Conservation (phyloP, 2,329 filamentous ascomycete species). For the Neoscytalidium dimidiatum region DNA sequence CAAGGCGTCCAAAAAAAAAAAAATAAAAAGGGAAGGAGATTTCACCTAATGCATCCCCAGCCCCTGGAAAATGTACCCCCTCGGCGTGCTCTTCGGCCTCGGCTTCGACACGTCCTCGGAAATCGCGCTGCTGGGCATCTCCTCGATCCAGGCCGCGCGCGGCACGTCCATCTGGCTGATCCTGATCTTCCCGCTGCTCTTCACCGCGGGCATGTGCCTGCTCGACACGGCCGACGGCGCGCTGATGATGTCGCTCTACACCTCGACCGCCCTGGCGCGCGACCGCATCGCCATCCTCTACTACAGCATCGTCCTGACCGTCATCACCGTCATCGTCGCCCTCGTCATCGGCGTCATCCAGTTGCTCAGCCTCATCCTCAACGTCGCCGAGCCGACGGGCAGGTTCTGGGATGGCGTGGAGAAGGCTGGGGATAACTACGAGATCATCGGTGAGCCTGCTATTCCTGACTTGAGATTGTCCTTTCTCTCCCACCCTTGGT, state of each 20-base stretch:
- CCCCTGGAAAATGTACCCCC: conserved; percentile 95
- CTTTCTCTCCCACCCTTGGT: background rate
- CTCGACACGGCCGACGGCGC: conserved; percentile 91
- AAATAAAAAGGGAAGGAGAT: background rate
- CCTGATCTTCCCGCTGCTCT: conserved; percentile 84
- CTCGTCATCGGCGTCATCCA: conserved; percentile 86
- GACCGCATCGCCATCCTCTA: conserved; percentile 90
- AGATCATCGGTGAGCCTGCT: conserved; percentile 74
- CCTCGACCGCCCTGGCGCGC: conserved; percentile 72
- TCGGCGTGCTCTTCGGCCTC: conserved; percentile 82
- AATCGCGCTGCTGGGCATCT: conserved; percentile 87
- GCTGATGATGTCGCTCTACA: conserved; percentile 93
- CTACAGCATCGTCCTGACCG: conserved; percentile 86
- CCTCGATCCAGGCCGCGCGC: conserved; percentile 79
- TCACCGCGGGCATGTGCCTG: conserved; percentile 94
- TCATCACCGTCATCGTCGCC: conserved; percentile 79
- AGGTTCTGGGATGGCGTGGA: conserved; percentile 90
- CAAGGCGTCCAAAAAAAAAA: background rate
- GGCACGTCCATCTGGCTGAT: conserved; percentile 95
- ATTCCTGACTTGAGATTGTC: no score
- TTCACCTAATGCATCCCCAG: conserved; percentile 28
- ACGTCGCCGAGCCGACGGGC: conserved; percentile 72
- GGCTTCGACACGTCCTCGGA: conserved; percentile 97
- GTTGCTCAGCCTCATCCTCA: conserved; percentile 74
- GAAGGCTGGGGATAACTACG: conserved; percentile 75